Conservation (phyloP, 495 filamentous ascomycete genomes). For the Astrothelium subdiscretum region DNA sequence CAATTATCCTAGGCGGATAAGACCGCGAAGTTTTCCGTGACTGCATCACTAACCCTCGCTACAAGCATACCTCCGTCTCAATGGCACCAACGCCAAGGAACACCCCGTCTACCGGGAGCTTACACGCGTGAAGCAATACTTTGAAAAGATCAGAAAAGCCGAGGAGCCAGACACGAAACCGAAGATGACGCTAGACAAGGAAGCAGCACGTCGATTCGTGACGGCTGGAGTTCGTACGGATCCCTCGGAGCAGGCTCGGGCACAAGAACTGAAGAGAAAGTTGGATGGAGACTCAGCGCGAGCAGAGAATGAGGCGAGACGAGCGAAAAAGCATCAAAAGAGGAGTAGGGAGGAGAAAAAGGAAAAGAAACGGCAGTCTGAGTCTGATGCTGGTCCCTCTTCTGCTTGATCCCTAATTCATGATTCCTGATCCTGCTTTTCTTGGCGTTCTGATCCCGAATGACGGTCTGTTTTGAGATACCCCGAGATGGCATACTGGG, state of each 20-base stretch:
- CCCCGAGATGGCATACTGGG: neutral
- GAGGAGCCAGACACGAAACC: conserved; percentile 39
- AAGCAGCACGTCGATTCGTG: conserved; percentile 70
- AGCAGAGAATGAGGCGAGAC: conserved; percentile 7
- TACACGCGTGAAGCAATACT: conserved; percentile 75
- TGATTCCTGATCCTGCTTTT: neutral
- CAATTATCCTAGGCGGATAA: too few relatives aligned
- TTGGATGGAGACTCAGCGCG: conserved; percentile 7
- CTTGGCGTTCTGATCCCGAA: neutral
- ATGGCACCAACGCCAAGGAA: conserved; percentile 65
- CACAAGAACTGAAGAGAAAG: conserved; percentile 32
- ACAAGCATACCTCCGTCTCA: conserved; percentile 52
- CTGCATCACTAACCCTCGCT: too few relatives aligned
- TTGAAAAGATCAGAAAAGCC: conserved; percentile 73
- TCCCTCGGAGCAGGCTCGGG: conserved; percentile 40
- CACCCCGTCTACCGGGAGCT: conserved; percentile 81
- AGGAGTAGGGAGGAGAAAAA: neutral
- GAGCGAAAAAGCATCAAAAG: neutral
- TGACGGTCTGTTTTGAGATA: neutral
- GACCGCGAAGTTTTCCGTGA: too few relatives aligned
- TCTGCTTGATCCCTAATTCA: too few relatives aligned
- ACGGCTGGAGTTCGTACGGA: conserved; percentile 63
- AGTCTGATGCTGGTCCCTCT: neutral
- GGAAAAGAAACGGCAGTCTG: neutral
- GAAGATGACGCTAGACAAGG: conserved; percentile 59